phyloP scores from a whole-genome alignment of 2,329 filamentous ascomycete genomes.

The Calonectria hongkongensis region DNA sequence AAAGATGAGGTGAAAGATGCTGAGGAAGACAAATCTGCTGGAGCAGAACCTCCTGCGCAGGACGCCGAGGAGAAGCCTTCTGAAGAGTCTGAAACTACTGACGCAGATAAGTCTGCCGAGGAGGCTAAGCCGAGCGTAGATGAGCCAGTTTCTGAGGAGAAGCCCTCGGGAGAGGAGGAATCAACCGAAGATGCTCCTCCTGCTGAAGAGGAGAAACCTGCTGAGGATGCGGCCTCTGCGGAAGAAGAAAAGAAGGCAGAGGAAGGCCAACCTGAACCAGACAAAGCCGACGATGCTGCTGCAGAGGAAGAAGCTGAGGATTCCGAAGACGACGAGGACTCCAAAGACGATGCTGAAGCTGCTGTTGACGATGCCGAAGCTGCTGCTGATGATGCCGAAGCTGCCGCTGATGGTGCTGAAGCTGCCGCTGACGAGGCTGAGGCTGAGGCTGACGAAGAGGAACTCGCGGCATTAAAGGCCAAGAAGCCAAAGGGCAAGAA shows the following conservation, averaged over 20 bases:
- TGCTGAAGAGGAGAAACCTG: conserved; percentile 36
- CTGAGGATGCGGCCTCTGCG: not conserved
- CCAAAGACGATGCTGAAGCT: too few species aligned
- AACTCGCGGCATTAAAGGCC: conserved; percentile 44
- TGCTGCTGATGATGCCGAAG: too few species aligned
- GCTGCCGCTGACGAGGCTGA: conserved; percentile 32
- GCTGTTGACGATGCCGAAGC: too few species aligned
- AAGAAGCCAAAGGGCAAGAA: conserved; percentile 46
- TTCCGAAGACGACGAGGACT: conserved; percentile 33
- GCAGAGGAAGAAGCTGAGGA: conserved; percentile 6
- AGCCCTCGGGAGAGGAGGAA: conserved; percentile 4
- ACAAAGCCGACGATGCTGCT: not conserved
- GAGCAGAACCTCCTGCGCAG: conserved; percentile 30
- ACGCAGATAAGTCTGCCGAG: conserved; percentile 28
- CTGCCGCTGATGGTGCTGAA: not conserved
- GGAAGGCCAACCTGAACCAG: not conserved
- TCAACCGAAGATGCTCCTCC: conserved; percentile 3
- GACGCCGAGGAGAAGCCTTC: conserved; percentile 30
- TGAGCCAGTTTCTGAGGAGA: conserved; percentile 3
- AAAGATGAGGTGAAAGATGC: conserved; percentile 16
- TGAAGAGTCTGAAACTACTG: conserved; percentile 27
- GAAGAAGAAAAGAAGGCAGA: conserved; percentile 16
- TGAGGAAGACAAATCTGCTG: conserved; percentile 38
- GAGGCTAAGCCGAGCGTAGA: conserved; percentile 27
- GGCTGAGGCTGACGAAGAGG: conserved; percentile 28